A percentile compares a stretch with the other conserved stretches of the same genome.
Conservation (phyloP, 129 eudicot species). For the Erigeron canadensis region DNA sequence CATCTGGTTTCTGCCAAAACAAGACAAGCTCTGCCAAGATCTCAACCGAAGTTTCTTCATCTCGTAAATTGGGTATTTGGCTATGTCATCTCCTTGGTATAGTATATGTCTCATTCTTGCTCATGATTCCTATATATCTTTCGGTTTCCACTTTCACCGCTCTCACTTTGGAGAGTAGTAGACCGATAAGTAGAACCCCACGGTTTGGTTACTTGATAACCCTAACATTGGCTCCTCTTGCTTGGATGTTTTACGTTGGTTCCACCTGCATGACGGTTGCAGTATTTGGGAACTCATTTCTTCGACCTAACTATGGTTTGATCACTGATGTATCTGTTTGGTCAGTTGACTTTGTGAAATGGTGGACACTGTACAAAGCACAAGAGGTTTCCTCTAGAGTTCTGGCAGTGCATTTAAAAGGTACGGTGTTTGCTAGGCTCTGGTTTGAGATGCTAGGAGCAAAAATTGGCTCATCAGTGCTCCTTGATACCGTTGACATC, state of each 20-base stretch:
- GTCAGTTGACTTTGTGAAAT: constrained; percentile 52
- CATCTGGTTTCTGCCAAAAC: constrained; percentile 8
- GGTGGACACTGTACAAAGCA: constrained; percentile 62
- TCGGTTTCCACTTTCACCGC: constrained; percentile 37
- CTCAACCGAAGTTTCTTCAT: constrained; percentile 16
- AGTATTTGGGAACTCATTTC: constrained; percentile 53
- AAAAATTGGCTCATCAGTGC: constrained; percentile 47
- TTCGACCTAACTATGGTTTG: constrained; percentile 57
- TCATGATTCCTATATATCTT: constrained; percentile 35
- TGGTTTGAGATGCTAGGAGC: constrained; percentile 62
- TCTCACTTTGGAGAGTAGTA: constrained; percentile 3
- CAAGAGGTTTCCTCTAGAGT: constrained; percentile 45
- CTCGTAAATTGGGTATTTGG: constrained; percentile 40
- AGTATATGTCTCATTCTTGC: constrained; percentile 28
- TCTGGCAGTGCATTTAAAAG: constrained; percentile 53
- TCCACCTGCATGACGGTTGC: constrained; percentile 36
- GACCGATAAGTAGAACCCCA: not conserved
- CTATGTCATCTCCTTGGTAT: constrained; percentile 35
- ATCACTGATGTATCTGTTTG: constrained; percentile 46
- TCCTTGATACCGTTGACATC: constrained; percentile 51
- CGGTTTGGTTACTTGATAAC: constrained; percentile 37
- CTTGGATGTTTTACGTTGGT: constrained; percentile 40
- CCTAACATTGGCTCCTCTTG: constrained; percentile 39
- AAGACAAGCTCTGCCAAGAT: constrained; percentile 8
- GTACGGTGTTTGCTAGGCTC: constrained; percentile 39